phyloP scores from a whole-genome alignment of 768 basidiomycete species.

The Lenzites betulinus region DNA sequence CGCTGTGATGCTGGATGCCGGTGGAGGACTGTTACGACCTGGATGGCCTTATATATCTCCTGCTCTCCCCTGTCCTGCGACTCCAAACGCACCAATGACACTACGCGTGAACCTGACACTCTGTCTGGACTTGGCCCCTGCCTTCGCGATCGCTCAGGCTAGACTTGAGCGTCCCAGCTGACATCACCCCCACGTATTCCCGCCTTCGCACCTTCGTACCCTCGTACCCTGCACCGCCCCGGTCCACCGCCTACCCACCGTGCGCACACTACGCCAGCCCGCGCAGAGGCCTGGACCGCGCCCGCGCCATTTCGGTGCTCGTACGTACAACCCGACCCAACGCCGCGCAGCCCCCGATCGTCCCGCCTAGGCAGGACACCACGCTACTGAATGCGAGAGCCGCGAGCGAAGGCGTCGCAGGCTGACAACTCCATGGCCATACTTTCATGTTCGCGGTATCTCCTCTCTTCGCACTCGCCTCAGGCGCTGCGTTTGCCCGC shows the following conservation, averaged over 20 bases:
- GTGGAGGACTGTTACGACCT: neutral
- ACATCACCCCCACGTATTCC: slow-evolving; percentile 11
- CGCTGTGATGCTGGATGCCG: neutral
- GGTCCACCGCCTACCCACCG: neutral
- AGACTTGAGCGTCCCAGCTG: slow-evolving; percentile 1
- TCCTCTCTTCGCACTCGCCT: neutral
- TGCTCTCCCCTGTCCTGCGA: neutral
- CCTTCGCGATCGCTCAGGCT: slow-evolving; percentile 7
- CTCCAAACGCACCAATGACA: neutral
- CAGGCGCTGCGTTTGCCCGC: slow-evolving; percentile 1
- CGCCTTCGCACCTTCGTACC: neutral
- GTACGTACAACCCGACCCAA: slow-evolving; percentile 11
- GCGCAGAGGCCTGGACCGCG: slow-evolving; percentile 3
- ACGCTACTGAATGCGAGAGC: slow-evolving; percentile 2
- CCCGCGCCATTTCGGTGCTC: slow-evolving; percentile 1
- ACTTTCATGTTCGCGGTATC: neutral
- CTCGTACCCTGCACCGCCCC: neutral
- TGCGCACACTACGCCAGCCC: neutral
- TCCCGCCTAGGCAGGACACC: neutral
- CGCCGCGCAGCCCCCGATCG: neutral
- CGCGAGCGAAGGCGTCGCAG: neutral
- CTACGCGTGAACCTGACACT: neutral
- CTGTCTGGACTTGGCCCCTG: slow-evolving; percentile 1
- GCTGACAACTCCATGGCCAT: neutral
- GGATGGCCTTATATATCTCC: neutral